These are phyloP conservation scores for Orbilia blumenaviensis DNA, from an alignment of 2,329 filamentous ascomycete species.

Conservation along the genomic window DNA sequence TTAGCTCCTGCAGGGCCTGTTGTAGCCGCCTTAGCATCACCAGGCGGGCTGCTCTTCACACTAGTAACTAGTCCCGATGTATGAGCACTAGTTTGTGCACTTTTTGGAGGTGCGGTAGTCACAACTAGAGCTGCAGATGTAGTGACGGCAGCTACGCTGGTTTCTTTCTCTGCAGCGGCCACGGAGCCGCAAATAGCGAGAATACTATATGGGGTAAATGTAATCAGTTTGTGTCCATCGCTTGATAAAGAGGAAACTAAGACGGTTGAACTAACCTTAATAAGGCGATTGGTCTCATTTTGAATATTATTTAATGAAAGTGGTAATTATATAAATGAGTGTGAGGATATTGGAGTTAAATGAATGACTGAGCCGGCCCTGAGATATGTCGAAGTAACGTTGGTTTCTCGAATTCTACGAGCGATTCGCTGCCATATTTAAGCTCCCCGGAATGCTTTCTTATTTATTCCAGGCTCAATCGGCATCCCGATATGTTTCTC, in stretches of 20 bases:
- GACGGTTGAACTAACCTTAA: background rate
- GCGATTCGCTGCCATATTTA: no score
- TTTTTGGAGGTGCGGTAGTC: background rate
- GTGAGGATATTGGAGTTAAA: background rate
- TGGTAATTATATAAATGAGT: background rate
- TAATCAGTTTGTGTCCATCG: no score
- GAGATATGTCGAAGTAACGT: no score
- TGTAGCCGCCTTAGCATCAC: background rate
- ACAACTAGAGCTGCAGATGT: background rate
- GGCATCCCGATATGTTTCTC: background rate
- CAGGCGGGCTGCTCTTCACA: no score
- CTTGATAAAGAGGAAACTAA: background rate
- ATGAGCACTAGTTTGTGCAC: no score
- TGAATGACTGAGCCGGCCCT: no score
- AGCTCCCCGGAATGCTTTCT: background rate
- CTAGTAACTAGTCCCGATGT: no score
- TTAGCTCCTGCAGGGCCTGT: background rate
- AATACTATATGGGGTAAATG: background rate
- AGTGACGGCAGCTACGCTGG: background rate
- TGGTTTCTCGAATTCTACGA: no score
- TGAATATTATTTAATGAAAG: background rate
- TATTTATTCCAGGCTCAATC: no score
- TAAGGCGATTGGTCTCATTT: background rate
- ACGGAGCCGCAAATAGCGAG: background rate
- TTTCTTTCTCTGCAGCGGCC: background rate